Conservation (phyloP, 768 basidiomycete genomes). For the Leccinum rimulosum region DNA sequence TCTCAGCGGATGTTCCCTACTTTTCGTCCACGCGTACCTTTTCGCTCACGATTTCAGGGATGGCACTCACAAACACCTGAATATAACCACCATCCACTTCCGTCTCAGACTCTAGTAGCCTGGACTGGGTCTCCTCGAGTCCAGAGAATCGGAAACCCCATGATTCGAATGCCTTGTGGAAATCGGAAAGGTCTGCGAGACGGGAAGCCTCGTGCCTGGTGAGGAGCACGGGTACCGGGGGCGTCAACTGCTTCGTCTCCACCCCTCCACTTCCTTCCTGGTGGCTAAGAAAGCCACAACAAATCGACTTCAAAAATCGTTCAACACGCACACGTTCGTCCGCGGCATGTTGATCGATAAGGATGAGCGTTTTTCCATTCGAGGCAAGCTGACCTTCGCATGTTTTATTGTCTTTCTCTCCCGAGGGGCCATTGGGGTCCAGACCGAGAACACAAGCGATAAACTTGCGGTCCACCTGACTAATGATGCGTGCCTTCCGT, state of each 20-base stretch:
- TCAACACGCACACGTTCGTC: slow-evolving; percentile 95
- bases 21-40: slow-evolving; percentile 43
- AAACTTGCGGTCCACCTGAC: slow-evolving; percentile 91
- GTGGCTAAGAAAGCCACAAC: slow-evolving; percentile 57
- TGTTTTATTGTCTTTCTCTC: slow-evolving; percentile 14
- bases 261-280: slow-evolving; percentile 37
- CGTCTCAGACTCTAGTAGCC: slow-evolving; percentile 11
- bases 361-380: slow-evolving; percentile 46
- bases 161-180: slow-evolving; percentile 48
- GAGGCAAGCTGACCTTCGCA: slow-evolving; percentile 17
- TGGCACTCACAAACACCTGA: slow-evolving; percentile 60
- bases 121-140: slow-evolving; percentile 25
- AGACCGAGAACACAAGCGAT: slow-evolving; percentile 64
- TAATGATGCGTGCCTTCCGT: slow-evolving; percentile 55
- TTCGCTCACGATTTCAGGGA: slow-evolving; percentile 71
- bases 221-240: slow-evolving; percentile 60
- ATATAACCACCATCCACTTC: slow-evolving; percentile 40
- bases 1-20: slow-evolving; percentile 8
- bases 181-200: slow-evolving; percentile 40
- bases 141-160: slow-evolving; percentile 70
- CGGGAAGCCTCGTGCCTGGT: slow-evolving; percentile 59
- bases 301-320: slow-evolving; percentile 70
- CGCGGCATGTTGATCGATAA: slow-evolving; percentile 98
- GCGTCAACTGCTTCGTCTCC: slow-evolving; percentile 43
- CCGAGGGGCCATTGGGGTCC: slow-evolving; percentile 14